Conservation (phyloP, 2,329 filamentous ascomycete genomes). For the Fusarium siculi region DNA sequence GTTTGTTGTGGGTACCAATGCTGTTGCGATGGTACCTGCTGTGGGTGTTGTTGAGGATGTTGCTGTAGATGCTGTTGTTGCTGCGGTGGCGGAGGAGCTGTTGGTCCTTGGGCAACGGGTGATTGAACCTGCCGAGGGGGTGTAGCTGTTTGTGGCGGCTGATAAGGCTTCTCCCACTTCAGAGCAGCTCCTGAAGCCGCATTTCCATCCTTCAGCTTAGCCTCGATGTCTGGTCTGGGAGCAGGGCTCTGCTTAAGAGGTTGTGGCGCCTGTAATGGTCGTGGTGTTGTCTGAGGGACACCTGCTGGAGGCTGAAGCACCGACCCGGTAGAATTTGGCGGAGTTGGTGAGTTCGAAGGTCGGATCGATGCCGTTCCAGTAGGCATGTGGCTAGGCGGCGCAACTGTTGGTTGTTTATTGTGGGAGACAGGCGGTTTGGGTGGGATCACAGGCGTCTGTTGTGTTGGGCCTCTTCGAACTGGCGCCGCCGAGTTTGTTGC, state of each 20-base stretch:
- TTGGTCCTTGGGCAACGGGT: constrained; percentile 35
- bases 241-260: constrained; percentile 47
- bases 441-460: constrained; percentile 50
- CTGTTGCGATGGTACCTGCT: constrained; percentile 27
- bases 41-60: constrained; percentile 28
- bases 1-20: constrained; percentile 38
- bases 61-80: constrained; percentile 30
- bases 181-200: constrained; percentile 42
- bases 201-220: constrained; percentile 46
- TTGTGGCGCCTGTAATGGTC: constrained; percentile 48
- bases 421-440: constrained; percentile 47
- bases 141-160: constrained; percentile 46
- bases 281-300: constrained; percentile 46
- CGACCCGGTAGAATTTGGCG: constrained; percentile 43
- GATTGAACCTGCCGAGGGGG: constrained; percentile 44
- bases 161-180: constrained; percentile 57
- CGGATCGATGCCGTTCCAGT: constrained; percentile 44
- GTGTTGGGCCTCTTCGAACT: constrained; percentile 44
- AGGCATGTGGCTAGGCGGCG: constrained; percentile 45
- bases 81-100: constrained; percentile 33
- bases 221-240: constrained; percentile 48
- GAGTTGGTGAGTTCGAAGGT: constrained; percentile 47
- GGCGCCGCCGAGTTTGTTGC: constrained; percentile 32
- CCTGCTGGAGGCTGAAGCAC: constrained; percentile 53
- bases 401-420: constrained; percentile 40